Evolutionary conservation across 352 stramenopile genomes (phyloP), one percentile per base, ranked within the genome.

Genomic region (Phytophthora pisi): DNA sequence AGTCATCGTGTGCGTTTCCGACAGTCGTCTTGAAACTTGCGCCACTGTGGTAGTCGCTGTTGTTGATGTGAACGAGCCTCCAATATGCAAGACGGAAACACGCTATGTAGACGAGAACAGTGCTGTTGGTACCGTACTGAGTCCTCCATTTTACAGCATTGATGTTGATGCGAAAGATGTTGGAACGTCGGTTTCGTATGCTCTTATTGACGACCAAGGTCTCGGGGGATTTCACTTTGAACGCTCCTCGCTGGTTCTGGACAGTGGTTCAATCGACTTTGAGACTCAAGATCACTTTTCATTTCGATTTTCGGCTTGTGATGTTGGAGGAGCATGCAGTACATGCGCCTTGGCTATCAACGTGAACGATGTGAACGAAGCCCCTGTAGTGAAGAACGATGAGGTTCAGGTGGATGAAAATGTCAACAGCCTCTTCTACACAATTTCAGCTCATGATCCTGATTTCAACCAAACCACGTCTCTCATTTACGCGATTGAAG

Each of bases 401-500:
- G 13, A 8, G 0, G 70, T 79, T 50, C 10, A 65, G 61, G 57
- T 90, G 3, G 20, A 46, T 6, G 81, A 90, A 62, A 80, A 82
- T 36, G 71, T 45, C 1, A 67, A 43, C 7, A 74, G 63, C 0
- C 58, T 71, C 38, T 70, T 82, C 2, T 82, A 82, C 50, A 72
- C 61, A 1, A 36, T 86, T 3, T 42, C 62, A 24, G 79, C 72
- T 3, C 74, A 50, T 6, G 81, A 90, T 18, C 59, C 75, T 38
- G 81, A 90, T 49, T 20, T 66, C 0, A 69, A 70, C 3, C 74
- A 89, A 18, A 65, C 70, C 0, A 57, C 11, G 4, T 60, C 49
- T 7, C 49, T 89, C 1, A 24, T 75, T 3, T 87, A 73, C 38
- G 78, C 85, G 55, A 79, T 89, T 26, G 5, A 72, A 13, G 70